Evolutionary conservation across 352 stramenopile species (phyloP), one percentile per base, ranked within the genome.

Genomic region (Phytophthora citricola): DNA sequence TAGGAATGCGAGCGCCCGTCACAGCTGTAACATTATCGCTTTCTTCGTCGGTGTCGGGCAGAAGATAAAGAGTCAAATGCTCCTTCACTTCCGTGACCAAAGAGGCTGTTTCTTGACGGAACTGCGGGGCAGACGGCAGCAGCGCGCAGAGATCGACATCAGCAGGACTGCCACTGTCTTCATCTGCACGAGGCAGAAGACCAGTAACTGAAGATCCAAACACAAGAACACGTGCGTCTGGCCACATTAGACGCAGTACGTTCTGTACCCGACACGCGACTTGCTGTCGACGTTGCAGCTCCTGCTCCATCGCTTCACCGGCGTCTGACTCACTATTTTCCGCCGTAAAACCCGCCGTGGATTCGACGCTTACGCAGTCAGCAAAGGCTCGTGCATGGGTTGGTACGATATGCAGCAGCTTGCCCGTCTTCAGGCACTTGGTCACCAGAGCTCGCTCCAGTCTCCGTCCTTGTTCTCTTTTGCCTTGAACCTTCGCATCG

Each of bases 61-160:
- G 12, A 5, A 89, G 48, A 62, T 93, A 92, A 17, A 93, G 55
- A 12, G 51, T 54, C 39, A 95, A 69, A 70, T 93, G 87, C 44
- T 93, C 87, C 45, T 81, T 82, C 40, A 90, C 71, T 48, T 95
- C 84, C 12, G 71, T 73, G 5, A 90, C 51, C 2, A 93, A 39
- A 14, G 70, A 26, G 5, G 78, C 77, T 5, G 83, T 85, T 31
- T 74, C 81, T n/a, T 89, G 71, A 3, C 76, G 75, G 20, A 86
- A 85, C 22, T 73, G 50, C 4, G 70, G 58, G 8, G 50, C 70
- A 8, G 85, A 93, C 24, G 85, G 85, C 40, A 92, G 58, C 38
- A 95, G 29, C 14, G 76, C 87, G 44, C 83, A 93, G 31, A 95
- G 65, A 73, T 95, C 85, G 50, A 95, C 69, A 45, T 95, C 87